Evolutionary conservation across 2,329 filamentous ascomycete species (phyloP).

Genomic region (Penicillium hordei): DNA sequence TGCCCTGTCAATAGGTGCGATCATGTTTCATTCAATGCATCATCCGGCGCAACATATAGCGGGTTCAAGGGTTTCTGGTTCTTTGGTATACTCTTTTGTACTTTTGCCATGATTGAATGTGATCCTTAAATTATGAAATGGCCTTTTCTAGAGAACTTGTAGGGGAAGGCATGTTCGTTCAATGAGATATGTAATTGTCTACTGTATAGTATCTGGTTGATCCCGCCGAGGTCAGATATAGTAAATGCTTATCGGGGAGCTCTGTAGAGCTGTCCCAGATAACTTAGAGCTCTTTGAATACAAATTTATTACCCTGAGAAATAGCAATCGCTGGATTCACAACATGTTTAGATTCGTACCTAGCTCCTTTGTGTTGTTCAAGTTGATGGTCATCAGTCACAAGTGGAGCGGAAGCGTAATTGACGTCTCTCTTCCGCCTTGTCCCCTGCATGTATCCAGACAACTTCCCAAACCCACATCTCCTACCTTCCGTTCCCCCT

Average conservation of each 20-base stretch:
- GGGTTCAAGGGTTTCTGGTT: conserved; percentile 13
- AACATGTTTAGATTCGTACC: background rate
- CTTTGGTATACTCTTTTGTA: conserved; percentile 20
- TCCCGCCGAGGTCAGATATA: background rate
- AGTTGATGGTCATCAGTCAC: conserved; percentile 6
- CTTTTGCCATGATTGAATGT: conserved; percentile 26
- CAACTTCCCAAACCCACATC: background rate
- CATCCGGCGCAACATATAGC: conserved; percentile 26
- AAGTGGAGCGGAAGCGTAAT: conserved; percentile 22
- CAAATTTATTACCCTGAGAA: background rate
- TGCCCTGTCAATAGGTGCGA: conserved; percentile 15
- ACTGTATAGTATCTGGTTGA: background rate
- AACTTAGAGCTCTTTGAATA: background rate
- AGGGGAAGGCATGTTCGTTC: background rate
- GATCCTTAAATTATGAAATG: conserved; percentile 4
- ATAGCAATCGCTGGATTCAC: background rate
- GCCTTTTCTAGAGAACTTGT: background rate
- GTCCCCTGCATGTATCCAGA: conserved; percentile 14
- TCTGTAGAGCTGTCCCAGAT: background rate
- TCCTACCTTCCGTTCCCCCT: background rate
- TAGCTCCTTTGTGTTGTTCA: background rate
- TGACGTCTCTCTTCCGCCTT: conserved; percentile 15
- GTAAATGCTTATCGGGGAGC: conserved; percentile 2
- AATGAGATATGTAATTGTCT: background rate
- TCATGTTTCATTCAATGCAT: conserved; percentile 23